Percentiles rank a stretch among this genome's conserved stretches.
These are phyloP conservation scores for Magnolia officinalis DNA, from an alignment of 164 flowering plant species.

Conservation along the genomic window DNA sequence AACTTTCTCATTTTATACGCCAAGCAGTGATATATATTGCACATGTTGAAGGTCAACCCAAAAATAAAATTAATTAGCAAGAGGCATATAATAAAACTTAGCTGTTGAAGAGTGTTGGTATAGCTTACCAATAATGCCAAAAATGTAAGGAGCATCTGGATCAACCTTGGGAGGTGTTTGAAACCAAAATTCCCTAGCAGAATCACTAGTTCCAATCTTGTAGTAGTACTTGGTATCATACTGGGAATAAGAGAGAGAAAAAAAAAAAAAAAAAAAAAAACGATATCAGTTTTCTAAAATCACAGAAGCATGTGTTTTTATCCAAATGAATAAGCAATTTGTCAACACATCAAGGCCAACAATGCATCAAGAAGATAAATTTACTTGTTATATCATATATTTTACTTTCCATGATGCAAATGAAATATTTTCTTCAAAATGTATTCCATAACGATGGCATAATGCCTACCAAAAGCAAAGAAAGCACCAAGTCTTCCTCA, in stretches of 20 bases:
- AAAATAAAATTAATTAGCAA: background rate
- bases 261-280: constrained; percentile 23
- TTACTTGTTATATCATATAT: too few relatives aligned
- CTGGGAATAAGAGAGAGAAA: constrained; percentile 38
- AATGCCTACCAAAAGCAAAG: too few relatives aligned
- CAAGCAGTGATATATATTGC: too few relatives aligned
- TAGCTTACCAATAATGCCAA: constrained; percentile 89
- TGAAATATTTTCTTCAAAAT: too few relatives aligned
- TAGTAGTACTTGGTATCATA: constrained; percentile 82
- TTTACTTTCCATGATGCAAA: too few relatives aligned
- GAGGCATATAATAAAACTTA: background rate
- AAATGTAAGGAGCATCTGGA: constrained; percentile 74
- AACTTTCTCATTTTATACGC: too few relatives aligned
- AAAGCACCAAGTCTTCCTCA: too few relatives aligned
- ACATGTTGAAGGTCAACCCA: background rate
- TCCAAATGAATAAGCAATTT: background rate
- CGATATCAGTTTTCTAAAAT: constrained; percentile 7
- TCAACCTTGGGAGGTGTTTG: constrained; percentile 72
- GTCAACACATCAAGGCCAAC: too few relatives aligned
- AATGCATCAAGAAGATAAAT: too few relatives aligned
- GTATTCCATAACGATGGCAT: too few relatives aligned
- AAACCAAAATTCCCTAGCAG: constrained; percentile 82
- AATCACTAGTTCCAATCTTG: constrained; percentile 69
- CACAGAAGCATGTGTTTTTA: background rate
- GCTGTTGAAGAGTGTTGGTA: background rate